phyloP scores from a whole-genome alignment of 192 early-diverging fungal species.

The Jimgerdemannia flammicorona region DNA sequence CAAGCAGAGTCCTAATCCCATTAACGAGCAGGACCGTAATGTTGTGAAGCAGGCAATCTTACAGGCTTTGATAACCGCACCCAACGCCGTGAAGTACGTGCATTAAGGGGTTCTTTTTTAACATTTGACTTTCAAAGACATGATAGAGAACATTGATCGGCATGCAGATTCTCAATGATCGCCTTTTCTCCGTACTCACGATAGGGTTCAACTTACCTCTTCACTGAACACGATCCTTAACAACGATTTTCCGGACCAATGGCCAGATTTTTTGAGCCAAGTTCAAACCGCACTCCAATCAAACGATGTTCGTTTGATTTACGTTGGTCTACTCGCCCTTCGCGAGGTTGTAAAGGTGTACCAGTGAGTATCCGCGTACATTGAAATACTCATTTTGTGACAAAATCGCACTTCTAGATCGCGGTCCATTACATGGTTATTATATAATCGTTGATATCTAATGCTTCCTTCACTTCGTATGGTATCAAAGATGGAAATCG shows the following conservation, averaged over 20 bases:
- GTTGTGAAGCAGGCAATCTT: conserved; percentile 74
- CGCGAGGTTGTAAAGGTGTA: conserved; percentile 78
- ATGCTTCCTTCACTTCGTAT: no score
- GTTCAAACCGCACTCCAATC: conserved; percentile 60
- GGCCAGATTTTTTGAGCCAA: conserved; percentile 73
- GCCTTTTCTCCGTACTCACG: not conserved
- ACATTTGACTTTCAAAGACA: not conserved
- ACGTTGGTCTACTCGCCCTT: conserved; percentile 76
- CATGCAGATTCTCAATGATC: no score
- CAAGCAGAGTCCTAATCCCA: conserved; percentile 30
- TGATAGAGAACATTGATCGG: no score
- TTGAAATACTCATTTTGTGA: not conserved
- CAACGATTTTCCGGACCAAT: conserved; percentile 75
- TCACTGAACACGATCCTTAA: conserved; percentile 73
- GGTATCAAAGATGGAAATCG: conserved; percentile 52
- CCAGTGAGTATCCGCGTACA: conserved; percentile 46
- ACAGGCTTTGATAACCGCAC: conserved; percentile 64
- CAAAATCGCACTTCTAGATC: conserved; percentile 6
- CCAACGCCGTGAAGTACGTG: conserved; percentile 66
- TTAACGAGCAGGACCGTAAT: conserved; percentile 66
- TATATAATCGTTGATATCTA: no score
- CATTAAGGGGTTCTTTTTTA: conserved; percentile 15
- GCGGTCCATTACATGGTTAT: no score
- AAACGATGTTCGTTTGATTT: conserved; percentile 62
- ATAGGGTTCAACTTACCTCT: conserved; percentile 70